Evolutionary conservation across 306 rosid genomes (phyloP).

Genomic region (Cucumis melo): DNA sequence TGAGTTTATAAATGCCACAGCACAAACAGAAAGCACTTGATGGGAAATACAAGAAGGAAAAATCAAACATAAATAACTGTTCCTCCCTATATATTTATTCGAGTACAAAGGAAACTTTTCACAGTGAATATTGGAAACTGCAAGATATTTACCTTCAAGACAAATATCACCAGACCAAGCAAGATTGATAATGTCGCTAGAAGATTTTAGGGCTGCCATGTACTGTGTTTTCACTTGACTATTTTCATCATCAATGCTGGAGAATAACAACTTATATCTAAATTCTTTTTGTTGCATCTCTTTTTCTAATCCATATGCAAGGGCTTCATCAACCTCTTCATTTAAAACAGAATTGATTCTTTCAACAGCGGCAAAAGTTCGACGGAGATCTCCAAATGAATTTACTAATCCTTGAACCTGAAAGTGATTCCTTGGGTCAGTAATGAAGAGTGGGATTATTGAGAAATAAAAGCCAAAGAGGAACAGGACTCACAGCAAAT

Average conservation of each 20-base stretch:
- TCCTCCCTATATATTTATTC: neutral
- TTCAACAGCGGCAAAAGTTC: constrained; percentile 71
- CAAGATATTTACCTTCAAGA: constrained; percentile 62
- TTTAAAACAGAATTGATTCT: constrained; percentile 85
- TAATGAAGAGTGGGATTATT: neutral
- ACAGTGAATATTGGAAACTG: neutral
- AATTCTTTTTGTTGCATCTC: constrained; percentile 54
- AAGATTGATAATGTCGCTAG: constrained; percentile 43
- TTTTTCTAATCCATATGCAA: constrained; percentile 84
- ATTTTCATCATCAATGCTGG: constrained; percentile 23
- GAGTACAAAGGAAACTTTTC: neutral
- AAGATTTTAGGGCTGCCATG: constrained; percentile 76
- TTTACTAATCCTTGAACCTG: constrained; percentile 99
- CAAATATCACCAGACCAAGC: constrained; percentile 77
- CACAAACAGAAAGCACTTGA: neutral
- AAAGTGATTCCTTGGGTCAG: constrained; percentile 3
- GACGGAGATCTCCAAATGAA: constrained; percentile 90
- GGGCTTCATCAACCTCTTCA: constrained; percentile 75
- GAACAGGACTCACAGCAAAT: constrained; percentile 54
- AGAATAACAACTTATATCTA: constrained; percentile 43
- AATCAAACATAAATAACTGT: neutral
- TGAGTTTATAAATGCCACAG: neutral
- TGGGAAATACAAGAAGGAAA: neutral
- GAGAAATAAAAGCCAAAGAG: constrained; percentile 12
- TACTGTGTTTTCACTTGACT: constrained; percentile 36